Evolutionary conservation across 257 asterid genomes (phyloP), one percentile per base, ranked within the genome.

Genomic region (Eustoma russellianum): DNA sequence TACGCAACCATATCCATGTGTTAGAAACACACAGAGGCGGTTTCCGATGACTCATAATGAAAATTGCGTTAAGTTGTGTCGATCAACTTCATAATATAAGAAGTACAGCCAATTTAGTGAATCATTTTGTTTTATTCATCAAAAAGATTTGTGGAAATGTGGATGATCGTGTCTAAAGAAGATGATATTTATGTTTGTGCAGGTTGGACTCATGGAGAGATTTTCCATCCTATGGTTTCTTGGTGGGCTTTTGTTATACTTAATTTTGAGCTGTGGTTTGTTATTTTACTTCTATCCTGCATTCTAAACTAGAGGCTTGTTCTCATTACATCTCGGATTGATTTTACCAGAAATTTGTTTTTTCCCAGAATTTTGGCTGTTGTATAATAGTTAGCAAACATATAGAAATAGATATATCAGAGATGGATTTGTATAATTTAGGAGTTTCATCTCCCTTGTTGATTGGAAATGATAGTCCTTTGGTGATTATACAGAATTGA

Each of bases 241-340:
- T 63, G 77, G 63, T 67, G 9, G 30, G 70, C 70, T 65, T 60
- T 65, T 41, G 53, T 72, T 41, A 52, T 68, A 50, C 63, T 60
- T 69, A 38, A 72, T 57, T 69, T 77, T 72, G 80, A 67, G 76
- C 76, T 65, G 75, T 77, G 83, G 59, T 69, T 50, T 46, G 61
- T 57, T 52, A 19, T 46, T 44, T 59, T 11, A 59, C 33, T 43
- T 65, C 9, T 53, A 18, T 41, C 48, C n/a, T 41, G 45, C 59
- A 46, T 53, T 44, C 50, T 46, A 14, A 46, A 65, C 47, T 50
- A 65, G 41, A 62, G 69, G 79, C 24, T 66, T 69, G 72, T 50
- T 57, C 34, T 33, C 58, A 43, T 51, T 68, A 18, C 51, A 63
- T 55, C 44, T 38, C 12, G 33, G 30, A 50, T 59, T 62, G 74